A percentile compares a stretch with the other conserved stretches of the same genome.
These are phyloP conservation scores for Paraconiothyrium brasiliense DNA, from an alignment of 2,329 filamentous ascomycete genomes.

Conservation along the genomic window DNA sequence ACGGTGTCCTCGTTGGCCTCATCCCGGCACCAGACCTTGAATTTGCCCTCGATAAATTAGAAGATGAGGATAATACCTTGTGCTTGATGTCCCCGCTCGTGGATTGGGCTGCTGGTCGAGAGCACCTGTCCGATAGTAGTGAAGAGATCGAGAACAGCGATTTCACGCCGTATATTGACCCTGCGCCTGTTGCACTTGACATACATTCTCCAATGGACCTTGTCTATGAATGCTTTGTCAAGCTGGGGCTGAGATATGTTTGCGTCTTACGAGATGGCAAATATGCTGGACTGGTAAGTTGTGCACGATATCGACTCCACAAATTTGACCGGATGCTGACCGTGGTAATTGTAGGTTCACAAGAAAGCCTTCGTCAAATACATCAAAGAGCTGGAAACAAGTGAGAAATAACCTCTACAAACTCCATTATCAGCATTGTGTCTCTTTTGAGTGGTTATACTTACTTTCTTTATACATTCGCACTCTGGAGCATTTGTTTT, in stretches of 20 bases:
- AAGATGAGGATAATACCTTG: conserved; percentile 74
- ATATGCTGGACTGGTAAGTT: conserved; percentile 84
- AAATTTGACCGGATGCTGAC: neutral
- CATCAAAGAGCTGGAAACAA: conserved; percentile 80
- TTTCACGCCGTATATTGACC: conserved; percentile 91
- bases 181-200: conserved; percentile 87
- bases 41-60: conserved; percentile 86
- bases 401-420: conserved; percentile 34
- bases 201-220: conserved; percentile 91
- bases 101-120: conserved; percentile 51
- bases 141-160: conserved; percentile 69
- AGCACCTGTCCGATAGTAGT: conserved; percentile 66
- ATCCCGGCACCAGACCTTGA: conserved; percentile 95
- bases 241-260: conserved; percentile 90
- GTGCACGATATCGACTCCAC: conserved; percentile 22
- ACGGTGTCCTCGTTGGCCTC: conserved; percentile 83
- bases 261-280: conserved; percentile 86
- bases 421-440: neutral
- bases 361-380: conserved; percentile 98
- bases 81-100: conserved; percentile 83
- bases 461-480: conserved; percentile 2
- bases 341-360: conserved; percentile 68
- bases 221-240: conserved; percentile 96
- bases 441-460: neutral
- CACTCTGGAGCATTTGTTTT: neutral